Percentiles rank a stretch among this genome's conserved stretches.
These are phyloP conservation scores for Podosphaera xanthii DNA, from an alignment of 2,329 filamentous ascomycete genomes.

Conservation along the genomic window DNA sequence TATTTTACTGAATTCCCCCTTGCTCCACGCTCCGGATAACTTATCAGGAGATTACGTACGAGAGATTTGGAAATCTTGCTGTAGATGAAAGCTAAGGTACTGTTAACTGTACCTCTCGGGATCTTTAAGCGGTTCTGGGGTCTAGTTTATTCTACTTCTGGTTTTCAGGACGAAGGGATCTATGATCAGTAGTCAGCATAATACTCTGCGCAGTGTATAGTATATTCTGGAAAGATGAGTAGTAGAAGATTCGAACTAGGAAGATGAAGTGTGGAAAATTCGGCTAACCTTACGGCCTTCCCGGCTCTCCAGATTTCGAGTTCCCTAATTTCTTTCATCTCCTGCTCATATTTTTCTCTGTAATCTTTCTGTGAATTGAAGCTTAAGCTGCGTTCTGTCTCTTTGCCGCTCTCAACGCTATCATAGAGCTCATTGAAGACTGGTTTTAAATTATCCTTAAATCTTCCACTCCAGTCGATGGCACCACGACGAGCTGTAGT, in stretches of 20 bases:
- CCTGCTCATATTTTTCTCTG: constrained; percentile 88
- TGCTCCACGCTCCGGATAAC: too few relatives aligned
- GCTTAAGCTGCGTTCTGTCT: constrained; percentile 90
- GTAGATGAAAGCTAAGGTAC: too few relatives aligned
- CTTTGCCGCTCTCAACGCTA: constrained; percentile 69
- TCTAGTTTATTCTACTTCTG: constrained; percentile 29
- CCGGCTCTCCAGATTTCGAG: constrained; percentile 98
- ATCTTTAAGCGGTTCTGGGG: too few relatives aligned
- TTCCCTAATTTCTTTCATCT: constrained; percentile 95
- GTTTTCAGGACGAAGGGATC: constrained; percentile 68
- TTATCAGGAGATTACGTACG: too few relatives aligned
- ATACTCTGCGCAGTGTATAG: neutral
- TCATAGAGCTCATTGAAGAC: constrained; percentile 97
- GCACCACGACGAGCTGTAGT: constrained; percentile 95
- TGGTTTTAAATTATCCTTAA: constrained; percentile 97
- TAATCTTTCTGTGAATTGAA: constrained; percentile 95
- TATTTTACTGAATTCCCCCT: too few relatives aligned
- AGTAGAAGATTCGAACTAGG: neutral
- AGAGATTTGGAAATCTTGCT: too few relatives aligned
- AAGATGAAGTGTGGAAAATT: constrained; percentile 5
- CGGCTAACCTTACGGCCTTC: constrained; percentile 68
- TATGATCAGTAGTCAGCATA: constrained; percentile 15
- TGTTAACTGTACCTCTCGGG: too few relatives aligned
- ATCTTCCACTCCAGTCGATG: constrained; percentile 92
- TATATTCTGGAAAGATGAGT: too few relatives aligned